Evolutionary conservation across 139 green algal species (phyloP).

Genomic region (Volvox africanus): DNA sequence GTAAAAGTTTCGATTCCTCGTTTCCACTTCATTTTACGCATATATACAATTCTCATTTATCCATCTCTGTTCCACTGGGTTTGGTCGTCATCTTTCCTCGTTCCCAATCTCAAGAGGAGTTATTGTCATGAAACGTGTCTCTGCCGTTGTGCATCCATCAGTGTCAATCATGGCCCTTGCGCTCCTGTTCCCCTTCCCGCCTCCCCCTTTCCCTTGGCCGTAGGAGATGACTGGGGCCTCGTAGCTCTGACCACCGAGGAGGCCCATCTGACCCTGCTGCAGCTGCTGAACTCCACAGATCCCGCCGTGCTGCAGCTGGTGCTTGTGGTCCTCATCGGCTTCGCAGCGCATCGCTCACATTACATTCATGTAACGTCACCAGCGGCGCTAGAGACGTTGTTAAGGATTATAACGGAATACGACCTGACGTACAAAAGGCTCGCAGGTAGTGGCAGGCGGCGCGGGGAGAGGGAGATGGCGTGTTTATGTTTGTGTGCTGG

Average conservation of each 20-base stretch:
- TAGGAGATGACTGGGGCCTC: conserved; percentile 58
- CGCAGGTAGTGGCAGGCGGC: conserved; percentile 45
- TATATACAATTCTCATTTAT: background rate
- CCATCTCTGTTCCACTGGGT: background rate
- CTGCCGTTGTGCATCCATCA: no score
- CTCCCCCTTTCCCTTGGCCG: background rate
- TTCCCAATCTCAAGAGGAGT: no score
- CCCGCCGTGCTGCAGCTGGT: conserved; percentile 62
- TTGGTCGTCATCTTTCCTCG: no score
- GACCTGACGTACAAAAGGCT: conserved; percentile 65
- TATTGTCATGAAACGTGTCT: no score
- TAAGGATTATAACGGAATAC: conserved; percentile 65
- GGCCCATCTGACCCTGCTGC: conserved; percentile 55
- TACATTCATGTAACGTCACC: conserved; percentile 34
- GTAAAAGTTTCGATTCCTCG: background rate
- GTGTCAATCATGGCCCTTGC: background rate
- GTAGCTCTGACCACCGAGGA: conserved; percentile 27
- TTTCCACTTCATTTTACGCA: background rate
- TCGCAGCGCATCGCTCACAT: conserved; percentile 56
- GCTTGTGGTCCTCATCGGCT: conserved; percentile 65
- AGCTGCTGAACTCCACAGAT: conserved; percentile 63
- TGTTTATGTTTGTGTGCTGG: no score
- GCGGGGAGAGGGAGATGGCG: background rate
- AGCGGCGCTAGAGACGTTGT: conserved; percentile 58
- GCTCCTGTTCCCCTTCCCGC: background rate